These are phyloP conservation scores for Populus nigra DNA, from an alignment of 345 rosid genomes.

Conservation along the genomic window DNA sequence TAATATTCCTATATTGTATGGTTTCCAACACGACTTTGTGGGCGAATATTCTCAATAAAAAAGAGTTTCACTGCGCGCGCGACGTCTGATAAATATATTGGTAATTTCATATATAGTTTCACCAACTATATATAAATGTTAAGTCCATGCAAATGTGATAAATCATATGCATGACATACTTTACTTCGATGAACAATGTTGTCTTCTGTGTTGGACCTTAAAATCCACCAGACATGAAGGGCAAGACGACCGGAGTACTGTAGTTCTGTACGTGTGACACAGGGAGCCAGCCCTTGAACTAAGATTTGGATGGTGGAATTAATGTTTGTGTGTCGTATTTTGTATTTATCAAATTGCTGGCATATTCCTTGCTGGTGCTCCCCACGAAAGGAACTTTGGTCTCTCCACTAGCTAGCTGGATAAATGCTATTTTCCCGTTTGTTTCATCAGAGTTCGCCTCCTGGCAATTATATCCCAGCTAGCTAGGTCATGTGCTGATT, in stretches of 20 bases:
- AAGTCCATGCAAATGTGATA: neutral
- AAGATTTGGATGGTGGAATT: neutral
- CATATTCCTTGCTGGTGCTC: neutral
- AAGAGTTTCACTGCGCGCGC: too few species aligned
- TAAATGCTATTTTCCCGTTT: neutral
- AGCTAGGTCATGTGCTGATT: neutral
- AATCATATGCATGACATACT: too few species aligned
- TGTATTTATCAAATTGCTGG: neutral
- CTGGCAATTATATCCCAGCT: neutral
- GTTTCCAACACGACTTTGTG: neutral
- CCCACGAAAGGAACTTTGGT: conserved; percentile 24
- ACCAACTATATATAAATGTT: neutral
- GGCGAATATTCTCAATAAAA: too few species aligned
- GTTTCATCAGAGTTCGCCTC: too few species aligned
- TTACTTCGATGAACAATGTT: too few species aligned
- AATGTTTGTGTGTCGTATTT: neutral
- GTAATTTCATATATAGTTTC: too few species aligned
- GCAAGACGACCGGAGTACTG: neutral
- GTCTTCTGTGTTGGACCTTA: neutral
- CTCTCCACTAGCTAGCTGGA: conserved; percentile 6
- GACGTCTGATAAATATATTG: too few species aligned
- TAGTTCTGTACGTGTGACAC: neutral
- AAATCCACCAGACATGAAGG: neutral
- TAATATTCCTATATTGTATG: neutral
- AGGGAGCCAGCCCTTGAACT: neutral